Evolutionary conservation across 768 basidiomycete species (phyloP).

Genomic region (Ramaria sp.): DNA sequence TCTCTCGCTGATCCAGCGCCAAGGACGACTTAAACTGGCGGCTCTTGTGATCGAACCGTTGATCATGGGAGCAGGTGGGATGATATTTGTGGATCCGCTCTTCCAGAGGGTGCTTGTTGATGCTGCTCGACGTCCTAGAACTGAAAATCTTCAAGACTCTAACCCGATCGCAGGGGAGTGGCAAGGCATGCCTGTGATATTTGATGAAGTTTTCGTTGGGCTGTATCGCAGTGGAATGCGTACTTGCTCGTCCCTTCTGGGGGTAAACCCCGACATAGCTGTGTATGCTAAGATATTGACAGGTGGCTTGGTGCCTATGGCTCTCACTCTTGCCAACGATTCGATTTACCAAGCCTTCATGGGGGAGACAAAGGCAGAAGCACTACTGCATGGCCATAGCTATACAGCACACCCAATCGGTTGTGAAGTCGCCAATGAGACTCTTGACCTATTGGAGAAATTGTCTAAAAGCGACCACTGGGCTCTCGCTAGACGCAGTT

Average conservation of each 20-base stretch:
- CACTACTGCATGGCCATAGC: conserved; percentile 88
- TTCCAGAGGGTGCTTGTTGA: conserved; percentile 87
- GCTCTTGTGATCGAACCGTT: conserved; percentile 86
- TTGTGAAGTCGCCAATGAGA: conserved; percentile 81
- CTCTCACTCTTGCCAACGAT: conserved; percentile 73
- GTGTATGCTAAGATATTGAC: conserved; percentile 92
- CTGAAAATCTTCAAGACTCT: conserved; percentile 20
- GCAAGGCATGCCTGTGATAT: conserved; percentile 80
- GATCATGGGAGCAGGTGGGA: conserved; percentile 91
- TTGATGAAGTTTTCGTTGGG: conserved; percentile 93
- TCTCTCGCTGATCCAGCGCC: conserved; percentile 34
- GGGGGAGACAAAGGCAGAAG: conserved; percentile 66
- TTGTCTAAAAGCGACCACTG: conserved; percentile 40
- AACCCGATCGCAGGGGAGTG: conserved; percentile 25
- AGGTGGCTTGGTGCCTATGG: conserved; percentile 81
- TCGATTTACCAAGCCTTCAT: conserved; percentile 74
- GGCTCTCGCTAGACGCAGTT: conserved; percentile 45
- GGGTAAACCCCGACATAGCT: conserved; percentile 73
- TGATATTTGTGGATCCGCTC: conserved; percentile 95
- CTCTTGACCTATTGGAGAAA: conserved; percentile 55
- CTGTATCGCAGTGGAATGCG: conserved; percentile 77
- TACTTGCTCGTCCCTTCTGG: conserved; percentile 54
- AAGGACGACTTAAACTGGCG: conserved; percentile 36
- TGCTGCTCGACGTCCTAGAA: conserved; percentile 44
- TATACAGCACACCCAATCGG: conserved; percentile 93